These are phyloP conservation scores for Plasmopara muralis DNA, from an alignment of 352 stramenopile species.

Conservation along the genomic window DNA sequence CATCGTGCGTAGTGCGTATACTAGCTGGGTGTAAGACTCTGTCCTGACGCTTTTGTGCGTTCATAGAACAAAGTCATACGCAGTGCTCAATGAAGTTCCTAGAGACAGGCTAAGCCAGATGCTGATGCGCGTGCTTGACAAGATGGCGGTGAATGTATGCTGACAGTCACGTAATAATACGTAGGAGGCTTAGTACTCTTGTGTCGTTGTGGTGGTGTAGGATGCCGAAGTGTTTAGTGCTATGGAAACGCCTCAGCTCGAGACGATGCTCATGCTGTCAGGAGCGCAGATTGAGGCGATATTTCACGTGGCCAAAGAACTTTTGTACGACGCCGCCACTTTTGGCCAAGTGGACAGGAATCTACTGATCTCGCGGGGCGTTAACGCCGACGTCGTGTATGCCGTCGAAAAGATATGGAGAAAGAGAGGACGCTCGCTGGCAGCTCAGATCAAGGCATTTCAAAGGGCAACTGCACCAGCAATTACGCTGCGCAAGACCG, in stretches of 20 bases:
- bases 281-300: slow-evolving; percentile 33
- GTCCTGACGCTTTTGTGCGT: slow-evolving; percentile 3
- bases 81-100: slow-evolving; percentile 37
- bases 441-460: slow-evolving; percentile 7
- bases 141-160: slow-evolving; percentile 34
- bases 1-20: slow-evolving; percentile 18
- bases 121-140: slow-evolving; percentile 49
- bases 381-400: slow-evolving; percentile 23
- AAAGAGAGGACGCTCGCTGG: slow-evolving; percentile 37
- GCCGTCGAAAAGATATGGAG: slow-evolving; percentile 49
- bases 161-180: neutral
- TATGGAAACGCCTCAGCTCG: slow-evolving; percentile 40
- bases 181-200: neutral
- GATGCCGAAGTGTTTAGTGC: slow-evolving; percentile 32
- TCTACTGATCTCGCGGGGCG: slow-evolving; percentile 19
- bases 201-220: slow-evolving; percentile 3
- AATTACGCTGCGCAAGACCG: slow-evolving; percentile 28
- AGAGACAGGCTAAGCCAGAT: slow-evolving; percentile 46
- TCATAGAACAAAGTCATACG: slow-evolving; percentile 8
- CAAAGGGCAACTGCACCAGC: slow-evolving; percentile 8
- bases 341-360: slow-evolving; percentile 34
- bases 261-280: slow-evolving; percentile 37
- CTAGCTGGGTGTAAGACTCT: neutral
- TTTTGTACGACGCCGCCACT: slow-evolving; percentile 38
- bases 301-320: slow-evolving; percentile 19